A percentile compares a stretch with the other conserved stretches of the same genome.
Conservation (phyloP, 768 basidiomycete species). For the Crepidotus variabilis region DNA sequence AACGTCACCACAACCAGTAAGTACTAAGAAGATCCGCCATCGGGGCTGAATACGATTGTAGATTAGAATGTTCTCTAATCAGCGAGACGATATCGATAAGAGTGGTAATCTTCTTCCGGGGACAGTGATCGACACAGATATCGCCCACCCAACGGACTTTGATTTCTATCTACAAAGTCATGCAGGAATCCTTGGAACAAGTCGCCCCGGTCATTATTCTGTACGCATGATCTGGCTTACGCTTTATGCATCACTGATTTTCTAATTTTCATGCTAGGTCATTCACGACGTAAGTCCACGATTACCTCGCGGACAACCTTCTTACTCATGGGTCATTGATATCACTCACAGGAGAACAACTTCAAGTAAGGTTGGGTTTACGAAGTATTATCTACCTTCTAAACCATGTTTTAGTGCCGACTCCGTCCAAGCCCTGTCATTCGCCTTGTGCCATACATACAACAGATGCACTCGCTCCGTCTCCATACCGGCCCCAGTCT, state of each 20-base stretch:
- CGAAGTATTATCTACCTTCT: slow-evolving; percentile 14
- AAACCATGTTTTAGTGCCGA: slow-evolving; percentile 38
- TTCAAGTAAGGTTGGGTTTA: slow-evolving; percentile 33
- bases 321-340: not conserved
- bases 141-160: slow-evolving; percentile 64
- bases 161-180: slow-evolving; percentile 78
- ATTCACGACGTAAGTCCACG: slow-evolving; percentile 29
- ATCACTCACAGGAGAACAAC: slow-evolving; percentile 34
- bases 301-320: not conserved
- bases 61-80: slow-evolving; percentile 29
- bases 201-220: slow-evolving; percentile 40
- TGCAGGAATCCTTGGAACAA: slow-evolving; percentile 73
- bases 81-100: slow-evolving; percentile 67
- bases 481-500: slow-evolving; percentile 76
- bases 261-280: slow-evolving; percentile 19
- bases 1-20: slow-evolving; percentile 55
- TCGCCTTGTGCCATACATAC: slow-evolving; percentile 72
- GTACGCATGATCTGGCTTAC: slow-evolving; percentile 19
- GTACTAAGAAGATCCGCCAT: not conserved
- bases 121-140: slow-evolving; percentile 42
- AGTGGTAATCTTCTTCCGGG: not conserved
- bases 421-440: slow-evolving; percentile 60
- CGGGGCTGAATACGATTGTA: not conserved
- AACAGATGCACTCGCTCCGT: slow-evolving; percentile 75
- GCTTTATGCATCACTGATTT: not conserved